Base-by-base conservation (phyloP, 805 yeast species). In the Cyberlindnera euphorbiae region DNA sequence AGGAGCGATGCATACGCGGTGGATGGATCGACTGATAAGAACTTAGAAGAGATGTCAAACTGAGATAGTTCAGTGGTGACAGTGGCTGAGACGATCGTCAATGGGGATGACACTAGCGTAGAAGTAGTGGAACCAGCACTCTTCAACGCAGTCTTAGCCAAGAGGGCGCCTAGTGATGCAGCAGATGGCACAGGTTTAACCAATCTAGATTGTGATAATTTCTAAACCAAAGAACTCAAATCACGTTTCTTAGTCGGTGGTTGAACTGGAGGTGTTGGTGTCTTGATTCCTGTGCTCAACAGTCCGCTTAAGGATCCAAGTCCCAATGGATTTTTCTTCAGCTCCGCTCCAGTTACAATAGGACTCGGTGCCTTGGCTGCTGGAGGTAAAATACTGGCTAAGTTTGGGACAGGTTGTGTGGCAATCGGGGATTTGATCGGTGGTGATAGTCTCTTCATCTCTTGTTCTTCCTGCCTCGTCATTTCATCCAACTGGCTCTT, bases 11-110 rank as follows among this genome's bases (percentile, higher is more conserved):
- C 33, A 28, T 46, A 54, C 2, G 45, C 18, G 63, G 59, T n/a
- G 65, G 75, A 55, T 74, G 82, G 23, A 81, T 62, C 37, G 56
- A 52, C 26, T 42, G 58, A 27, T 47, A 55, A 38, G 50, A 56
- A 50, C 22, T 41, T 44, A 18, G 57, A 50, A 16, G 50, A 49
- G 24, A 59, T 50, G 15, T 63, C 50, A 41, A 55, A 53, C 15
- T n/a, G n/a, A n/a, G n/a, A n/a, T 43, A 23, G 8, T 44, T 25
- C 8, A 57, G 35, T 12, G 6, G 13, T 6, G 13, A 10, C 13
- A 9, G 13, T 24, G 13, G 9, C 26, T 24, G 14, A 24, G 9
- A n/a, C 26, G 23, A 21, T 8, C 11, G 23, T 14, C n/a, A 10
- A 12, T 24, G 7, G 14, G n/a, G 10, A 21, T 11, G 10, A 21